Conservation (phyloP, 768 basidiomycete species). For the Cystoderma amianthinum region DNA sequence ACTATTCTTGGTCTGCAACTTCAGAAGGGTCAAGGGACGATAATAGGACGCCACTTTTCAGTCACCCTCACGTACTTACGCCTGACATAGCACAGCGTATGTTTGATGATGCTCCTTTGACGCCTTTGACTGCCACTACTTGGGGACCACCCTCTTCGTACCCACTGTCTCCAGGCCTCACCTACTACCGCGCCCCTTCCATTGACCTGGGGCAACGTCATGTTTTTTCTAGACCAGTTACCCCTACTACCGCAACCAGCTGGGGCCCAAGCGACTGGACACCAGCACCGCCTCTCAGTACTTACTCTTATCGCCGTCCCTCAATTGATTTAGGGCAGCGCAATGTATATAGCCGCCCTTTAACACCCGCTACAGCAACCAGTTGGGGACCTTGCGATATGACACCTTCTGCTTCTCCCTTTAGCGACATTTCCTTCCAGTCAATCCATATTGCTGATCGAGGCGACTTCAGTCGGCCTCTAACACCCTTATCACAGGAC, state of each 20-base stretch:
- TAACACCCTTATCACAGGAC: too few relatives aligned
- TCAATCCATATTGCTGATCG: slow-evolving; percentile 35
- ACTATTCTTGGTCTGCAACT: too few relatives aligned
- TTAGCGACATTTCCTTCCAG: slow-evolving; percentile 11
- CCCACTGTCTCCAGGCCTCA: too few relatives aligned
- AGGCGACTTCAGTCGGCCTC: slow-evolving; percentile 9
- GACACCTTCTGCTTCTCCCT: slow-evolving; percentile 16
- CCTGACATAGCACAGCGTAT: slow-evolving; percentile 44
- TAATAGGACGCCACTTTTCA: too few relatives aligned
- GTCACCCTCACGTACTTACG: too few relatives aligned
- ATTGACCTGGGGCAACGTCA: slow-evolving; percentile 39
- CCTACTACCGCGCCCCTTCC: slow-evolving; percentile 25
- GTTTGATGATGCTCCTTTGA: slow-evolving; percentile 44
- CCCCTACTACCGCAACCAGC: slow-evolving; percentile 32
- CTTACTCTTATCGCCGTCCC: slow-evolving; percentile 11
- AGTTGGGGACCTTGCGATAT: slow-evolving; percentile 22
- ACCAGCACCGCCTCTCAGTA: slow-evolving; percentile 15
- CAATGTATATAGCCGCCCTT: slow-evolving; percentile 8
- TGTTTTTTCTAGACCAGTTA: slow-evolving; percentile 34
- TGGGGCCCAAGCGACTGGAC: slow-evolving; percentile 20
- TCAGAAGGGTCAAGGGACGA: too few relatives aligned
- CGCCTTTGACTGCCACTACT: slow-evolving; percentile 39
- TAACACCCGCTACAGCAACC: slow-evolving; percentile 20
- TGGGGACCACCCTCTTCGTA: too few relatives aligned
- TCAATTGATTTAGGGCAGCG: slow-evolving; percentile 35